Evolutionary conservation across 345 rosid species (phyloP), one percentile per base, ranked within the genome.

Genomic region (Aquilaria yunnanensis): DNA sequence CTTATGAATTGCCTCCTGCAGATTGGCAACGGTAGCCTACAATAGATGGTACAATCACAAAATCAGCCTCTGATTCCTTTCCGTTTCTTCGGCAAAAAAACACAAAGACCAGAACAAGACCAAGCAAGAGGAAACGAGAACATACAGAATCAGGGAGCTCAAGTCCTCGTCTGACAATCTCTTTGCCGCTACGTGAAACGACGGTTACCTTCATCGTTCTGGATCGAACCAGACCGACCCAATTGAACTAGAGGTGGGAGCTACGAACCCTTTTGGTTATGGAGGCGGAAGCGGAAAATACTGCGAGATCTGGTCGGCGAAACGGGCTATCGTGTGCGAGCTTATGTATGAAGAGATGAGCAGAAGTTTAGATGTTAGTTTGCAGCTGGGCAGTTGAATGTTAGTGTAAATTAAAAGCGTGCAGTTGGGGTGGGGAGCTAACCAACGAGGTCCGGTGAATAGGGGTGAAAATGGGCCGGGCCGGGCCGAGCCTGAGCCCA

Each of bases 21-120:
- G 82, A 82, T 90, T 93, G 76, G 85, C 83, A 63, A 94, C 96
- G 5, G 88, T 90, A 49, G 96, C 97, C 99, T 94, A 70, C 67
- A 65, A 74, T 29, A 59, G 6, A 56, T 10, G 34, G 43, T 54
- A 56, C 9, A 54, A 32, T 51, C 16, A 65, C 61, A 70, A 62
- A 9, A 12, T 32, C 50, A 33, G 12, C 9, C 52, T 45, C 14
- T n/a, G 52, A 6, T 23, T 14, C 32, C 31, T 56, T 3, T 10
- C 45, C 54, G 64, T 54, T 58, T 63, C 62, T 32, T 51, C 47
- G 50, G 11, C 16, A 51, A 52, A 55, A 66, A 56, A 75, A 53
- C 51, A 54, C 30, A 51, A 43, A 32, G 2, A 54, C 12, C 49
- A 47, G 1, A 12, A 14, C 45, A 23, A 45, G 9, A 49, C 46